Conservation (phyloP, 495 filamentous ascomycete species). For the Penicillium mononematosum region DNA sequence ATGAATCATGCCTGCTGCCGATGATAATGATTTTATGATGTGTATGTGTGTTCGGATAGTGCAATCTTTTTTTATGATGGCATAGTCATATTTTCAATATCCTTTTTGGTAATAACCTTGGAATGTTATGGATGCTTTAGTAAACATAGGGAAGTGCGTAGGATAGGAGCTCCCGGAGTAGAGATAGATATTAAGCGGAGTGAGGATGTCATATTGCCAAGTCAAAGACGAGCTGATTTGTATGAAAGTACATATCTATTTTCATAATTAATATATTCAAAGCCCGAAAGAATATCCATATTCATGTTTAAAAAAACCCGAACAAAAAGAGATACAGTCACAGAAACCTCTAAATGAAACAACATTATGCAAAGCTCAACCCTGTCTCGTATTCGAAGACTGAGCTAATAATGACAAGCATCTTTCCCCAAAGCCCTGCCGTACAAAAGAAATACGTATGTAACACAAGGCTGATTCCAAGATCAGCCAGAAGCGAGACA, state of each 20-base stretch:
- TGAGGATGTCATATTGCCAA: not conserved
- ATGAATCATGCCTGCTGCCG: constrained; percentile 13
- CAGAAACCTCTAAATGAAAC: not conserved
- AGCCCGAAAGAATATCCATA: not conserved
- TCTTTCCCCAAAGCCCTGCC: not conserved
- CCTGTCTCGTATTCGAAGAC: constrained; percentile 6
- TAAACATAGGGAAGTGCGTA: not conserved
- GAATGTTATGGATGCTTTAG: not conserved
- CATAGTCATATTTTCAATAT: not conserved
- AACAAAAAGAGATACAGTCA: not conserved
- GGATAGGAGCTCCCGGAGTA: not conserved
- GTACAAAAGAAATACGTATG: not conserved
- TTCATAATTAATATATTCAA: not conserved
- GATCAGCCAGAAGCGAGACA: not conserved
- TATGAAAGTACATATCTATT: not conserved
- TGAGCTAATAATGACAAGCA: not conserved
- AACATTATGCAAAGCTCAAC: not conserved
- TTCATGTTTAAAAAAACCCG: not conserved
- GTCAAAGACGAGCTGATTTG: not conserved
- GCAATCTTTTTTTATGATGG: constrained; percentile 3
- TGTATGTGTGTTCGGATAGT: constrained; percentile 14
- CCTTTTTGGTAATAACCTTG: not conserved
- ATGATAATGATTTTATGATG: constrained; percentile 24
- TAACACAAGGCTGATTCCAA: not conserved
- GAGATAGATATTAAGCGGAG: not conserved